Evolutionary conservation across 179 eudicot genomes (phyloP), one percentile per base, ranked within the genome.

Genomic region (Corrigiola litoralis): DNA sequence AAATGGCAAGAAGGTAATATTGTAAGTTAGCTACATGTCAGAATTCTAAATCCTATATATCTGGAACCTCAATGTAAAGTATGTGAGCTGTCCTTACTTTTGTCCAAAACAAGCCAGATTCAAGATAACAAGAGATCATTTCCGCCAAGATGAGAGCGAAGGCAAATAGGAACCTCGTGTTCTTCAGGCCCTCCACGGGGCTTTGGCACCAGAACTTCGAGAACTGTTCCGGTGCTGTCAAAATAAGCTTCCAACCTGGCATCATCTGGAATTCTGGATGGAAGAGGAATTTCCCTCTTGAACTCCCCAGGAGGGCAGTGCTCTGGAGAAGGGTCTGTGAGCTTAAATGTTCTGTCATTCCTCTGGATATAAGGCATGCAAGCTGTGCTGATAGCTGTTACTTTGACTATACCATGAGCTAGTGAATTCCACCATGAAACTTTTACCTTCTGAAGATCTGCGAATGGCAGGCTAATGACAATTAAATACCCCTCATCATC

Each of bases 251-350:
- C 90, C 37, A 81, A 66, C 50, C 82, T 82, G 7, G 94, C 94
- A 67, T 87, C 90, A 55, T 87, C 94, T 4, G 90, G 90, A 29
- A 87, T 87, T 44, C 90, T 80, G 9, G 87, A 69, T 1, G 86
- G 74, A 40, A 87, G 84, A 17, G 82, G 71, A 18, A 85, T 85
- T 52, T 82, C 90, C 75, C 90, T 71, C 27, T 70, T 79, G 67
- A 87, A 85, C 63, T 87, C 90, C 25, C 90, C 90, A 0, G 81
- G 94, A 38, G 90, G 90, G 67, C 94, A 85, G 65, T 87, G 94
- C 67, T 87, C 94, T 0, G 95, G 87, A 29, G 74, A 66, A 14
- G 84, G 79, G 64, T 87, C 95, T 12, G 86, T 77, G n/a, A 87
- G 80, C 78, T 81, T 87, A 40, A 87, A 85, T 5, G 80, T 81